A percentile compares a stretch with the other conserved stretches of the same genome.
phyloP scores from a whole-genome alignment of 768 basidiomycete genomes.

The Guyanaporus albipodus region DNA sequence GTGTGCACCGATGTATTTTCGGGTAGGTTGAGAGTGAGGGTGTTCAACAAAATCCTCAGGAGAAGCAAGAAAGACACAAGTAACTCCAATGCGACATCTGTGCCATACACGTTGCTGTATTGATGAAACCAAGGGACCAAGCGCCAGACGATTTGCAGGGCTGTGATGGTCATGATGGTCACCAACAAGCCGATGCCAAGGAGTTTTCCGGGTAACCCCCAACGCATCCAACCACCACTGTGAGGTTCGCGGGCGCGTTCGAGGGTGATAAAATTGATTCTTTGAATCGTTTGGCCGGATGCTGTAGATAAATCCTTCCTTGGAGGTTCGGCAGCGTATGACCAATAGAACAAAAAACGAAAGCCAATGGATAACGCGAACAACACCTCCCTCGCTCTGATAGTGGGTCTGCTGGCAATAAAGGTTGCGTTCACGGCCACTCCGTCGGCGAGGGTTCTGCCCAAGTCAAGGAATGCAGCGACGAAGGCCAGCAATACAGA shows the following conservation, averaged over 20 bases:
- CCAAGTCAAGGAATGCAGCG: constrained; percentile 60
- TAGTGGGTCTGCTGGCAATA: constrained; percentile 29
- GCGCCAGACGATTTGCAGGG: constrained; percentile 65
- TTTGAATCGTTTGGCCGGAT: constrained; percentile 10
- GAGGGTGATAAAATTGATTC: constrained; percentile 14
- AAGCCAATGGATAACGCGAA: constrained; percentile 55
- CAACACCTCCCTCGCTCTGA: constrained; percentile 54
- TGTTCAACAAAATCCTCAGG: constrained; percentile 59
- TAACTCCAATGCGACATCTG: constrained; percentile 56
- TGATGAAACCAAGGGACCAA: constrained; percentile 35
- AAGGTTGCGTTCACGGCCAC: constrained; percentile 22
- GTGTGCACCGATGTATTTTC: constrained; percentile 39
- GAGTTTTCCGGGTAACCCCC: constrained; percentile 52
- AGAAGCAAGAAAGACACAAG: constrained; percentile 55
- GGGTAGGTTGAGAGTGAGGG: constrained; percentile 38
- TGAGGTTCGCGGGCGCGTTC: constrained; percentile 33
- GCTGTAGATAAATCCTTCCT: constrained; percentile 30
- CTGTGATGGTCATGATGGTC: constrained; percentile 42
- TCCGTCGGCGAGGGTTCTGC: constrained; percentile 45
- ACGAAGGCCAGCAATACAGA: constrained; percentile 59
- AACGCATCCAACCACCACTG: constrained; percentile 62
- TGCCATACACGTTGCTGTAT: constrained; percentile 50
- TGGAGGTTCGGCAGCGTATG: constrained; percentile 57
- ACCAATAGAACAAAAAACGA: constrained; percentile 68
- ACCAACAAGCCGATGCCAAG: constrained; percentile 51